Base-by-base conservation (phyloP, 192 early-diverging fungal species). In the Coemansia sp. region DNA sequence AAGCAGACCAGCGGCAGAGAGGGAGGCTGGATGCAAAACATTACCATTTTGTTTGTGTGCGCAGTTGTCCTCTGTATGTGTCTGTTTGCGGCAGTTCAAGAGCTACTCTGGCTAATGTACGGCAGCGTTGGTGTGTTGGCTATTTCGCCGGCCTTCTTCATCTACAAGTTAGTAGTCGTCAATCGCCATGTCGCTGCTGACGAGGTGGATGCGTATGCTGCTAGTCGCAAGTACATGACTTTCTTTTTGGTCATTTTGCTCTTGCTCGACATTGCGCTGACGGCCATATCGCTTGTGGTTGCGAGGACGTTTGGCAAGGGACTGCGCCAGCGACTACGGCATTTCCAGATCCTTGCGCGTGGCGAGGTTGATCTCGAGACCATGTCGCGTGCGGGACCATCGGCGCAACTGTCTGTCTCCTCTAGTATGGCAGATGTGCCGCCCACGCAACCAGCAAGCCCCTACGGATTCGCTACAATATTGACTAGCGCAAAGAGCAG, bases 71-170 rank as follows among this genome's bases (percentile, higher is more conserved):
- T 85, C 13, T 61, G 68, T 39, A 31, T 78, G 67, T 65, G 65
- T 27, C 65, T 74, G 57, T 63, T 78, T 61, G 58, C 78, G 3
- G 78, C 78, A 4, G 64, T 69, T 1, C 70, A 69, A 27, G 83
- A 85, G 55, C 50, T 72, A n/a, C 68, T 33, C 31, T 69, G 74
- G 74, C 71, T 76, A 7, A 80, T 85, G 78, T 66, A 65, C 41
- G 67, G 61, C 1, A 74, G 78, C 43, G 46, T 72, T n/a, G 67
- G 38, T 2, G 44, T 66, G 3, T 65, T 71, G 58, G 57, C 41
- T 8, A 33, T 55, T 12, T 41, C 68, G 11, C 65, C 72, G 6
- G 74, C 74, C 13, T 75, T 66, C 50, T 75, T 85, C 68, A 67
- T 85, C 15, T 77, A 69, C 70, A 78, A 75, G 61, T 70, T 85